Conservation (phyloP, 768 basidiomycete genomes). For the Mycena vulgaris region DNA sequence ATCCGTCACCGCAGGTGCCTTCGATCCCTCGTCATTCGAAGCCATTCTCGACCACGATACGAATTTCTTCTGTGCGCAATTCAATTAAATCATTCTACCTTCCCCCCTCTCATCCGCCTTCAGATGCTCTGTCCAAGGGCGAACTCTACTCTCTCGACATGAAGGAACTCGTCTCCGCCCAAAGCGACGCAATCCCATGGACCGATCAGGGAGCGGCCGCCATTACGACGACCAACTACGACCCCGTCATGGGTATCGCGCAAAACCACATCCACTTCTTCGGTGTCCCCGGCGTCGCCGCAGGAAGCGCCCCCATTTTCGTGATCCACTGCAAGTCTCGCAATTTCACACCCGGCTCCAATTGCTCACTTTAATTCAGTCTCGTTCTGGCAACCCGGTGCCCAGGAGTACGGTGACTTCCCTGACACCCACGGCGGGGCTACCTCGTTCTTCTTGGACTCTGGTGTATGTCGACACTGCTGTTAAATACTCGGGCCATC, state of each 20-base stretch:
- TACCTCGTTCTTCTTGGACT: conserved; percentile 71
- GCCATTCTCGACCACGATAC: conserved; percentile 96
- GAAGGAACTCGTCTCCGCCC: conserved; percentile 73
- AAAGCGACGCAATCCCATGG: conserved; percentile 75
- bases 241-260: conserved; percentile 85
- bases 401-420: conserved; percentile 73
- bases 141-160: conserved; percentile 82
- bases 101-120: conserved; percentile 21
- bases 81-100: neutral
- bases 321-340: conserved; percentile 86
- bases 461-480: conserved; percentile 54
- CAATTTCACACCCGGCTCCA: neutral
- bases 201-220: conserved; percentile 68
- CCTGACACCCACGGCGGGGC: conserved; percentile 76
- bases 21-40: conserved; percentile 75
- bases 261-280: conserved; percentile 92
- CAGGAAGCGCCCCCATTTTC: conserved; percentile 84
- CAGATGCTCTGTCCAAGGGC: conserved; percentile 79
- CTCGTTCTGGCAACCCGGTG: conserved; percentile 82
- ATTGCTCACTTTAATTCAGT: conserved; percentile 56
- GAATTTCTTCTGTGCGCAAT: conserved; percentile 82
- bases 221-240: conserved; percentile 69
- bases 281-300: conserved; percentile 74
- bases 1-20: conserved; percentile 63
- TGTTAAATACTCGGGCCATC: neutral